Evolutionary conservation across 257 asterid species (phyloP), one percentile per base, ranked within the genome.

Genomic region (Thymus mandschuricus): DNA sequence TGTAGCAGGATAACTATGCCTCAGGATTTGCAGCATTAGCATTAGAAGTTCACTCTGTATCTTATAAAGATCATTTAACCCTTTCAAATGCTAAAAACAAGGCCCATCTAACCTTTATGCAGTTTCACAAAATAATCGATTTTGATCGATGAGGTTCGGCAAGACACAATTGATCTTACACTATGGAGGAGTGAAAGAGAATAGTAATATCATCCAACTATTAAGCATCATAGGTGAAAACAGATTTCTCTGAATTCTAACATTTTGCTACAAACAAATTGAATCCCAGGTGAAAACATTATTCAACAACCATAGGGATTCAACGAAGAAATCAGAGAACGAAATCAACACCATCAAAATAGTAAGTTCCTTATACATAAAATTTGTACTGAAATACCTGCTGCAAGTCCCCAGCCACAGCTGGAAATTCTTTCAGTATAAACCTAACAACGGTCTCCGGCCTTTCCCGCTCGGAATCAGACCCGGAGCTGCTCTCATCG

Each of bases 321-420:
- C 9, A 75, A 77, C 59, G 4, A 10, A 31, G 71, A 5, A 41
- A 54, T 49, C 29, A 57, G 11, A 45, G 30, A 33, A 8, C 56
- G 11, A 33, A 8, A 52, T 44, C 48, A 49, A 65, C 30, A 41
- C n/a, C 45, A 44, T 29, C 45, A 11, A 1, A 48, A 29, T 2
- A 51, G 38, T 35, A 6, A 10, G 33, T 29, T 30, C 5, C 46
- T 5, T 2, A 73, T 4, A 65, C 15, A 12, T 8, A 61, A 73
- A 54, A 51, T 41, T 29, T 28, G 68, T 40, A 27, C 1, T 51
- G 31, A 45, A 55, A 49, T 84, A 94, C 99, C 96, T 83, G 92
- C 78, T 86, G 85, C 66, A 94, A 80, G 68, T 94, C 98, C 56
- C 87, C 88, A 76, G 98, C 83, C 70, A 91, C 97, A 56, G 87